Conservation (phyloP, 2,329 filamentous ascomycete species). For the Aspergillus quadricinctus region DNA sequence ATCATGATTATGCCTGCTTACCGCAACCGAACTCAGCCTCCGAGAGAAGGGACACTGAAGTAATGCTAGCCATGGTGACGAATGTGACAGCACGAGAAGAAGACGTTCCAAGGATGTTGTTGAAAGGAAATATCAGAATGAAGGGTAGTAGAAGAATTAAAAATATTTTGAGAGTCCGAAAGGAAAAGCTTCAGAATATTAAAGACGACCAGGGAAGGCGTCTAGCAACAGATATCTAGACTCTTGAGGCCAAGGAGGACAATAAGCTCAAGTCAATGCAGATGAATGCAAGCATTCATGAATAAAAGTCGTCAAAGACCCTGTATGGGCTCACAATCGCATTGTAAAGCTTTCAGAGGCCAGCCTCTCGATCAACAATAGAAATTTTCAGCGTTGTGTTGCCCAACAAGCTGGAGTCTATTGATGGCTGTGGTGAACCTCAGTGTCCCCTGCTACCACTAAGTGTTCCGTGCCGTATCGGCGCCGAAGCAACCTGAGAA, state of each 20-base stretch:
- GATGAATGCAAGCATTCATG: conserved; percentile 13
- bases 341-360: conserved; percentile 7
- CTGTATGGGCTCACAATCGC: conserved; percentile 10
- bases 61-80: conserved; percentile 31
- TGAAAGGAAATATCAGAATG: conserved; percentile 1
- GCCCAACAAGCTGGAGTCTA: neutral
- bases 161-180: neutral
- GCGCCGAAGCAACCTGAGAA: conserved; percentile 1
- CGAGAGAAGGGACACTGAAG: conserved; percentile 29
- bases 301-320: conserved; percentile 9
- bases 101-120: neutral
- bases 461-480: conserved; percentile 7
- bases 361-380: conserved; percentile 7
- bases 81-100: neutral
- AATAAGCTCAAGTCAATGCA: conserved; percentile 8
- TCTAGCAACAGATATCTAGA: neutral
- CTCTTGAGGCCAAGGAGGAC: neutral
- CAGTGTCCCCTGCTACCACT: conserved; percentile 7
- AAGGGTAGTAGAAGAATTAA: neutral
- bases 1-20: conserved; percentile 20
- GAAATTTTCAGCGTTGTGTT: neutral
- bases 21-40: conserved; percentile 41
- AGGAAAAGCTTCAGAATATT: neutral
- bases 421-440: conserved; percentile 3
- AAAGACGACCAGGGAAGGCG: neutral